phyloP scores from a whole-genome alignment of 2,329 filamentous ascomycete species.

The Claviceps citrina region DNA sequence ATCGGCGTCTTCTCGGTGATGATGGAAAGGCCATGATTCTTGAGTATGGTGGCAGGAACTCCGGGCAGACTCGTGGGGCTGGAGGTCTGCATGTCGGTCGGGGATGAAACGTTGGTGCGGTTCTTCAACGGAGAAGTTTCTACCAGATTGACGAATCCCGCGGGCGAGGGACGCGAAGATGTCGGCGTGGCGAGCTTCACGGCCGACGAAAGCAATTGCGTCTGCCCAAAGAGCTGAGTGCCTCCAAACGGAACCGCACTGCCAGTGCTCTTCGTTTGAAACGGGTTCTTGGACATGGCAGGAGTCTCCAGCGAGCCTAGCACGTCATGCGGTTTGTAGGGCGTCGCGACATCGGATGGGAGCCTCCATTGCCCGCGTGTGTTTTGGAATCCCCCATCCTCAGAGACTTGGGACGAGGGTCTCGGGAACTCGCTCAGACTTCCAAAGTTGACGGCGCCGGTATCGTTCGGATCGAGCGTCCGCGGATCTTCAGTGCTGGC shows the following conservation, averaged over 20 bases:
- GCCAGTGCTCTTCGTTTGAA: slow-evolving; percentile 21
- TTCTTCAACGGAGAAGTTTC: slow-evolving; percentile 35
- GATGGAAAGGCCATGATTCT: slow-evolving; percentile 8
- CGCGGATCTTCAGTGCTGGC: slow-evolving; percentile 17
- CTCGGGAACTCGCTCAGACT: slow-evolving; percentile 20
- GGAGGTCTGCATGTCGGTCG: slow-evolving; percentile 24
- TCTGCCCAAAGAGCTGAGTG: slow-evolving; percentile 39
- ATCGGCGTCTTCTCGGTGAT: slow-evolving; percentile 14
- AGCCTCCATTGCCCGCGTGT: slow-evolving; percentile 25
- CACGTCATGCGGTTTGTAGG: slow-evolving; percentile 13
- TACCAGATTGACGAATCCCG: slow-evolving; percentile 26
- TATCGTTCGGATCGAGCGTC: slow-evolving; percentile 31
- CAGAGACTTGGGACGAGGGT: slow-evolving; percentile 26
- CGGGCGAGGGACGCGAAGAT: slow-evolving; percentile 41
- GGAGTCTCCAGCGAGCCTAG: slow-evolving; percentile 32
- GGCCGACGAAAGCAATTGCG: slow-evolving; percentile 37
- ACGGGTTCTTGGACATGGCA: slow-evolving; percentile 31
- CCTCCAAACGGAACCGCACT: slow-evolving; percentile 21
- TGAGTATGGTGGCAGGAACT: slow-evolving; percentile 15
- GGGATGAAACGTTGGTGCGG: slow-evolving; percentile 31
- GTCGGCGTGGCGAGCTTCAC: slow-evolving; percentile 36
- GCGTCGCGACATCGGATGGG: slow-evolving; percentile 21
- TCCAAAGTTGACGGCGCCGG: slow-evolving; percentile 33
- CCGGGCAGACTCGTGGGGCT: slow-evolving; percentile 24
- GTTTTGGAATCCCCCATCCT: slow-evolving; percentile 25